Evolutionary conservation across 2,329 filamentous ascomycete species (phyloP).

Genomic region (Cladosporium sp.): DNA sequence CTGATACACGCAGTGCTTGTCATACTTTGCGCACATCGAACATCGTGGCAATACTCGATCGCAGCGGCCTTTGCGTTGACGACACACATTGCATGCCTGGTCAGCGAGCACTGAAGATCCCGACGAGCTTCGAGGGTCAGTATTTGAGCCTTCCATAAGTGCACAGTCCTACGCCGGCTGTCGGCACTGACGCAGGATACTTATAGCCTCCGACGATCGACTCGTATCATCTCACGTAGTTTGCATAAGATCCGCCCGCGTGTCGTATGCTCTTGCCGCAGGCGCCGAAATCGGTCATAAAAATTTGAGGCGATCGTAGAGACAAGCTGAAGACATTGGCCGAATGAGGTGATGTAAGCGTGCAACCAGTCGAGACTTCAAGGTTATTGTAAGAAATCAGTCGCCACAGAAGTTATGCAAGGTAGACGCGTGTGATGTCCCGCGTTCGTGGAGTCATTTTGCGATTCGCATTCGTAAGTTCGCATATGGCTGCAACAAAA

Average conservation of each 20-base stretch:
- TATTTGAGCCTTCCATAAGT: neutral
- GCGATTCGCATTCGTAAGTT: neutral
- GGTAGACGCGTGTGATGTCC: neutral
- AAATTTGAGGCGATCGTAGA: neutral
- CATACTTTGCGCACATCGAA: conserved; percentile 44
- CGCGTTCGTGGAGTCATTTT: neutral
- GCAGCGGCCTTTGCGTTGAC: conserved; percentile 32
- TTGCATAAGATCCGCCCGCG: neutral
- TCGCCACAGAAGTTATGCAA: neutral
- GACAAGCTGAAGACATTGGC: neutral
- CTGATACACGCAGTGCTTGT: conserved; percentile 52
- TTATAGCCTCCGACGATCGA: neutral
- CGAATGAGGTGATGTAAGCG: neutral
- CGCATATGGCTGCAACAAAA: neutral
- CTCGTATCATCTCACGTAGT: neutral
- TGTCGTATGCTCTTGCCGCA: neutral
- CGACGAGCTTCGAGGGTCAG: neutral
- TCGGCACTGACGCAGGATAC: neutral
- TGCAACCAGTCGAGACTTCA: neutral
- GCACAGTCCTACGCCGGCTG: neutral
- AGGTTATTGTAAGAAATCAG: neutral
- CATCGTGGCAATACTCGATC: conserved; percentile 42
- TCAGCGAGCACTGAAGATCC: conserved; percentile 21
- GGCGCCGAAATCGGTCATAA: neutral
- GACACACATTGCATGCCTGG: conserved; percentile 34